phyloP scores from a whole-genome alignment of 805 yeast genomes.

The Candida dendrica region DNA sequence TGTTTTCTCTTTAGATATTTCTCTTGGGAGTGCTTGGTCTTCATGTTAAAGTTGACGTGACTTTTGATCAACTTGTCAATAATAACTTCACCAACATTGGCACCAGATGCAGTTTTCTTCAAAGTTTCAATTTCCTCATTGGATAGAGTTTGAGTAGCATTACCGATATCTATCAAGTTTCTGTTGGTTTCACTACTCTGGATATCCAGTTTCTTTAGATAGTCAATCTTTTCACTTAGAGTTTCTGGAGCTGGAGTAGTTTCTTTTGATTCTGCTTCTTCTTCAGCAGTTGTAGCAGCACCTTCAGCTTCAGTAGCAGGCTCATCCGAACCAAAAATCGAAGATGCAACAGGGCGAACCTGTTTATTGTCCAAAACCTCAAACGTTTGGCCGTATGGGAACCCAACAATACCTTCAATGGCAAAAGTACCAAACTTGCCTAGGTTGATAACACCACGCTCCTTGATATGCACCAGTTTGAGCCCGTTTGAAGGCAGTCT shows the following conservation, averaged over 20 bases:
- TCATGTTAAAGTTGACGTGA: conserved; percentile 81
- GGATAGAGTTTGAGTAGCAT: conserved; percentile 63
- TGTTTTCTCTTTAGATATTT: conserved; percentile 89
- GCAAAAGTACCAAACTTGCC: conserved; percentile 91
- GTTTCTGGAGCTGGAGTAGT: conserved; percentile 24
- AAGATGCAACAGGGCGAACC: conserved; percentile 42
- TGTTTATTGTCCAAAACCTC: conserved; percentile 60
- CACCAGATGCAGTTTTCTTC: conserved; percentile 59
- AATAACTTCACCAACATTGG: conserved; percentile 63
- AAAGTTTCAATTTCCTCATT: conserved; percentile 79
- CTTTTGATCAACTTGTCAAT: conserved; percentile 76
- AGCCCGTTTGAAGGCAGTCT: conserved; percentile 77
- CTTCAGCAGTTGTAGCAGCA: conserved; percentile 15
- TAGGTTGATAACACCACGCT: conserved; percentile 55
- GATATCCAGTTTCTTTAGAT: conserved; percentile 23
- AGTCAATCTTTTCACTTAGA: conserved; percentile 18
- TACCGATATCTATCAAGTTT: conserved; percentile 60
- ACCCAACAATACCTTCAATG: conserved; percentile 70
- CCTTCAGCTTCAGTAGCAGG: conserved; percentile 21
- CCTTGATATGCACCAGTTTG: conserved; percentile 61
- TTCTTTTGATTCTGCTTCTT: conserved; percentile 17
- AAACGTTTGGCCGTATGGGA: conserved; percentile 82
- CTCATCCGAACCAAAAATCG: conserved; percentile 26
- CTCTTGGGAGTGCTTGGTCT: conserved; percentile 84
- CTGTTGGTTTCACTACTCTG: conserved; percentile 54